Percentiles rank a stretch among this genome's conserved stretches.
Conservation (phyloP, 768 basidiomycete genomes). For the Mycena galericulata region DNA sequence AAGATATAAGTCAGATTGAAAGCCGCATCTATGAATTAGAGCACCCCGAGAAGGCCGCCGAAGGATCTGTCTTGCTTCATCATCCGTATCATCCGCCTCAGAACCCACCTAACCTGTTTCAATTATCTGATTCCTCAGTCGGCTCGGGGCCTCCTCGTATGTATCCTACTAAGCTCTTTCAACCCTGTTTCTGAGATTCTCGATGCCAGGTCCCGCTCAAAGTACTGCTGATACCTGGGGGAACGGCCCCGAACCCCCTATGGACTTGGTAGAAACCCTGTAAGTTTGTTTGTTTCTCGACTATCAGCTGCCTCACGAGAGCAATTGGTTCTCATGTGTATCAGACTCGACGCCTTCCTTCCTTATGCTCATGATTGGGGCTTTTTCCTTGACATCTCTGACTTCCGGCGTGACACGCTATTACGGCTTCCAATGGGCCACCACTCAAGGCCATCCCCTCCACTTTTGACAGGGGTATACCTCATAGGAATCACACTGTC, state of each 20-base stretch:
- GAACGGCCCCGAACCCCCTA: constrained; percentile 14
- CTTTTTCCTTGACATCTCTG: constrained; percentile 57
- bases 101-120: background rate
- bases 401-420: constrained; percentile 48
- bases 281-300: background rate
- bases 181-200: background rate
- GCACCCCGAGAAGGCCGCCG: constrained; percentile 35
- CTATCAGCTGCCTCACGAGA: no score
- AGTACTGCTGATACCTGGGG: constrained; percentile 8
- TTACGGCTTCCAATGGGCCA: constrained; percentile 34
- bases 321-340: background rate
- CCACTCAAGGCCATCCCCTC: constrained; percentile 39
- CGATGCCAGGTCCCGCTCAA: background rate
- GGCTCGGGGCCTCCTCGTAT: background rate
- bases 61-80: constrained; percentile 36
- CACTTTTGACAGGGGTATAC: constrained; percentile 39
- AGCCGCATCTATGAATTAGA: constrained; percentile 50
- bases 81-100: constrained; percentile 39
- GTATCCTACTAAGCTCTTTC: background rate
- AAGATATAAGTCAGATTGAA: constrained; percentile 51
- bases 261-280: background rate
- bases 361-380: constrained; percentile 54
- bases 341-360: constrained; percentile 44
- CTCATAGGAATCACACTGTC: constrained; percentile 36
- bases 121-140: background rate